Base-by-base conservation (phyloP, 2,329 filamentous ascomycete species). In the Xylaria multiplex region DNA sequence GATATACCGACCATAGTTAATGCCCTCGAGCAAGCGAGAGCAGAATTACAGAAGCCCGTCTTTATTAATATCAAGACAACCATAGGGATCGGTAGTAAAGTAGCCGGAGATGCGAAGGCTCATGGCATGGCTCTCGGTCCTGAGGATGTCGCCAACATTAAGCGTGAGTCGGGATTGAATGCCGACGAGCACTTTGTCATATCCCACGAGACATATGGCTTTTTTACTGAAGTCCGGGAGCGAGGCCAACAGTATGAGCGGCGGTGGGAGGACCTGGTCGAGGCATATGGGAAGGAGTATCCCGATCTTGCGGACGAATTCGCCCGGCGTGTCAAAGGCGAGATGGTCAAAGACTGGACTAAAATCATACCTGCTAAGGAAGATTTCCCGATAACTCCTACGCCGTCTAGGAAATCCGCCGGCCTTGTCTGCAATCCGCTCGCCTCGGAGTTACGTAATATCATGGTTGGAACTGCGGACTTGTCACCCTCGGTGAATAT, bases 1-100 rank as follows among this genome's bases (percentile, higher is more conserved):
- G 81, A 86, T 54, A 77, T 87, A 2, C 75, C 79, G 6, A 78
- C 75, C 0, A 79, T 87, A 27, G 81, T 84, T 0, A 40, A 73
- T 2, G 84, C 84, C 0, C 73, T 88, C 72, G 77, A 69, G 3
- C 78, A 56, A 22, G 59, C 59, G 14, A 49, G 35, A 27, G 32
- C 53, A 35, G 43, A 52, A 27, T 81, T 1, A 84, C 14, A 27
- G 1, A 19, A 84, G 72, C 86, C 86, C 0, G 81, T 81, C 0
- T 88, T 89, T 66, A 83, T 89, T 77, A 88, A 88, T 67, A 77
- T 86, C 22, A 80, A 79, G 2, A 88, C 86, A 0, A 77, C 84
- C n/a, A 88, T 88, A 54, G 85, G 86, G 1, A 60, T 86, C 1
- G 84, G 83, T 2, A 86, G 79, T 53, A 75, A 75, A 1, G 78